Percentiles rank a stretch among this genome's conserved stretches.
These are phyloP conservation scores for Ramularia endophylla DNA, from an alignment of 2,329 filamentous ascomycete genomes.

Conservation along the genomic window DNA sequence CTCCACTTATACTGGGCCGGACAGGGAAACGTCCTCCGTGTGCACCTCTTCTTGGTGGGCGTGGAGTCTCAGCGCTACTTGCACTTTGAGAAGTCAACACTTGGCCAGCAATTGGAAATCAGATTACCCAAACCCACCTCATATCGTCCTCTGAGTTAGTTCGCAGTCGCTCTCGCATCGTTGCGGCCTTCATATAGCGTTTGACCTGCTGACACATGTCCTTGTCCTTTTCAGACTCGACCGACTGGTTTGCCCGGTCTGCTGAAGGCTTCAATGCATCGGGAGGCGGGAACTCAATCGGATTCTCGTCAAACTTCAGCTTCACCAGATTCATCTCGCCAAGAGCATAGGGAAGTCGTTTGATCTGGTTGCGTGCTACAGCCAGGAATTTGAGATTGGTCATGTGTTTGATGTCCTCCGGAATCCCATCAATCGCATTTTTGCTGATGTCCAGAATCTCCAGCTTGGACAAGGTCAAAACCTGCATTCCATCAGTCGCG, in stretches of 20 bases:
- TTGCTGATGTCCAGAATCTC: constrained; percentile 90
- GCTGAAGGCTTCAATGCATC: constrained; percentile 33
- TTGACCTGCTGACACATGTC: constrained; percentile 57
- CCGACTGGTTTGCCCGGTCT: constrained; percentile 30
- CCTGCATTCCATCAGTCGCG: constrained; percentile 43
- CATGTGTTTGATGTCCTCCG: constrained; percentile 72
- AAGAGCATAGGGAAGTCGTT: constrained; percentile 74
- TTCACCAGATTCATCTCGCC: constrained; percentile 91
- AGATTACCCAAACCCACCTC: constrained; percentile 13
- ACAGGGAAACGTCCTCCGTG: constrained; percentile 54
- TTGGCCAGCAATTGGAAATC: background rate
- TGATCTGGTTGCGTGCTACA: constrained; percentile 79
- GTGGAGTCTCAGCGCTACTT: constrained; percentile 68
- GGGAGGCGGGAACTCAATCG: constrained; percentile 66
- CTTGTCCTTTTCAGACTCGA: constrained; percentile 55
- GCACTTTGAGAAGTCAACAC: constrained; percentile 48
- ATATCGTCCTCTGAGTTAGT: constrained; percentile 25
- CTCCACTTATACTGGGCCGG: constrained; percentile 61
- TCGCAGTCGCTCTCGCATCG: constrained; percentile 27
- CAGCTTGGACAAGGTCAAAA: constrained; percentile 77
- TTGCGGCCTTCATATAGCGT: constrained; percentile 47
- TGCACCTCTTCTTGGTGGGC: constrained; percentile 54
- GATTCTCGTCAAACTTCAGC: constrained; percentile 84
- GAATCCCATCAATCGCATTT: constrained; percentile 74
- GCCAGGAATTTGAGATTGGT: constrained; percentile 85